phyloP scores from a whole-genome alignment of 140 eudicot genomes.

The Oenanthe javanica region DNA sequence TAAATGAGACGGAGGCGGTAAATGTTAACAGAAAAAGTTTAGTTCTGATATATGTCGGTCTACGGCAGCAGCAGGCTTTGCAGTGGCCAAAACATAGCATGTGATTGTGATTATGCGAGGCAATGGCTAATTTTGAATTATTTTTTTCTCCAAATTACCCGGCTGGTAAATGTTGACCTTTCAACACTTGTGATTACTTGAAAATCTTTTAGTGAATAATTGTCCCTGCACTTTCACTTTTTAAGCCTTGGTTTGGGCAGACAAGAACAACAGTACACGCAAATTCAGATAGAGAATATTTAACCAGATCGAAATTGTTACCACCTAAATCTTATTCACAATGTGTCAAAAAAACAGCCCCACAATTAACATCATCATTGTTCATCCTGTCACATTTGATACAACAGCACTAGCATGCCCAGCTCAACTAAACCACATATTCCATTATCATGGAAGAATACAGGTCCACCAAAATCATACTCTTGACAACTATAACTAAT shows the following conservation, averaged over 20 bases:
- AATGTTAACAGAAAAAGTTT: no score
- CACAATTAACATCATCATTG: neutral
- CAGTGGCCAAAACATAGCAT: no score
- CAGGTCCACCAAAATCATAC: neutral
- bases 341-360: neutral
- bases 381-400: constrained; percentile 3
- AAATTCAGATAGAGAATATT: neutral
- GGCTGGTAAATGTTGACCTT: neutral
- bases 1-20: no score
- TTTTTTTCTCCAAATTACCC: no score
- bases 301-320: neutral
- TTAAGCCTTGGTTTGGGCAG: neutral
- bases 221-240: neutral
- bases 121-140: no score
- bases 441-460: constrained; percentile 2
- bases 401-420: constrained; percentile 11
- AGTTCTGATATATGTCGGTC: no score
- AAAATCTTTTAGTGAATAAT: neutral
- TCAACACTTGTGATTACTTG: neutral
- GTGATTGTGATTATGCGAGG: no score
- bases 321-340: constrained; percentile 10
- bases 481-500: constrained; percentile 2
- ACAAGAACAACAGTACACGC: neutral
- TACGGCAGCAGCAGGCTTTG: no score
- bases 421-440: constrained; percentile 6